Evolutionary conservation across 352 stramenopile genomes (phyloP), one percentile per base, ranked within the genome.

Genomic region (Globisporangium paroecandrum): DNA sequence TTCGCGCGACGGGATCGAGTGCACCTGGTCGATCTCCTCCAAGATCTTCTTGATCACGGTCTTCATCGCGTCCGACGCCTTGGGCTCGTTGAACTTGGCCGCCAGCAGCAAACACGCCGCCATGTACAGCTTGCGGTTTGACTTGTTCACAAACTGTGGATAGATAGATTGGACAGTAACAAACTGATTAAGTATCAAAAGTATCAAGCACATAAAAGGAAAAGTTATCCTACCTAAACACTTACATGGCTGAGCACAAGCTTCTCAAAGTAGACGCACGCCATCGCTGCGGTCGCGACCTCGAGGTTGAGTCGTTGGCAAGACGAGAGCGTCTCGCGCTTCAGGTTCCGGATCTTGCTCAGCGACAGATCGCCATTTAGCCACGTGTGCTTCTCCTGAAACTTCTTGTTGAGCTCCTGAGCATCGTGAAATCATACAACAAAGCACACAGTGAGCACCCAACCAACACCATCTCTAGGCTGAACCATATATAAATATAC

Each of bases 201-300:
- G 27, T 15, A 20, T 41, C 20, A 60, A 60, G 9, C 29, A 20
- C 9, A 20, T 4, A n/a, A 62, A 65, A n/a, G 4, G 47, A 3
- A 27, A 22, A 58, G 7, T 55, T 6, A 71, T 53, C 41, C 73
- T 36, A 36, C 32, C 32, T 6, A 8, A 36, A 9, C 4, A 36
- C 32, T 36, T 36, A 97, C 81, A 62, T 94, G 93, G 66, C 89
- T 89, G 10, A 99, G 83, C 60, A 97, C 97, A 15, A 99, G 88
- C 60, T 98, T 92, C 74, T 99, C 97, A 75, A 99, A 99, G 69
- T 98, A 98, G 41, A 99, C 89, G 69, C 93, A 98, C 29, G 95
- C 92, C 32, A 99, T 83, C 15, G 97, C 96, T 34, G 98, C 85
- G 0, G 94, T 98, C 15, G 91, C 91, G 49, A 99, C 84, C 70